A percentile compares a stretch with the other conserved stretches of the same genome.
These are phyloP conservation scores for Malus orientalis DNA, from an alignment of 306 rosid genomes.

Conservation along the genomic window DNA sequence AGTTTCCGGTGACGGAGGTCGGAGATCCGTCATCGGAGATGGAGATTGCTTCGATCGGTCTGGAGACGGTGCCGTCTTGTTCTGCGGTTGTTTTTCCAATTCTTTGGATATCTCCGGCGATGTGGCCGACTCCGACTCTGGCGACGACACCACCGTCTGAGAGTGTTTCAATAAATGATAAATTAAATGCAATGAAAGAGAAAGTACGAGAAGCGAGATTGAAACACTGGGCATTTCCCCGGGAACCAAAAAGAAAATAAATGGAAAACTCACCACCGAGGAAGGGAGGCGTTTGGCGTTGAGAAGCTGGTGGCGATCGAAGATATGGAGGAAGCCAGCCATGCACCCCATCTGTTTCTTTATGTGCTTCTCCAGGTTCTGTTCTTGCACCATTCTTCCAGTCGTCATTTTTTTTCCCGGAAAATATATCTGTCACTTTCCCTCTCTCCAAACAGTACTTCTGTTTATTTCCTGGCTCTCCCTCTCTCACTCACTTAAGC, in stretches of 20 bases:
- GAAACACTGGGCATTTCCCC: background rate
- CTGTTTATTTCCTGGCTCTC: background rate
- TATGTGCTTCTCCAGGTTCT: conserved; percentile 67
- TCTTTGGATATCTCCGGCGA: conserved; percentile 27
- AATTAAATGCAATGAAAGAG: background rate
- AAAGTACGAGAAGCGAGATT: background rate
- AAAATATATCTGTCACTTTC: background rate
- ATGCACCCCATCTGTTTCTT: conserved; percentile 95
- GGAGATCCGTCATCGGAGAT: conserved; percentile 24
- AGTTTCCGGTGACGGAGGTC: conserved; percentile 23
- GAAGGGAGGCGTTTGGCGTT: conserved; percentile 58
- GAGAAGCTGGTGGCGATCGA: conserved; percentile 75
- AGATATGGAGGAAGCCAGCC: conserved; percentile 91
- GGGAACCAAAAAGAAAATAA: background rate
- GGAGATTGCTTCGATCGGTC: conserved; percentile 29
- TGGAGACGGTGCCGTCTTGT: conserved; percentile 37
- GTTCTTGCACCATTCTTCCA: conserved; percentile 46
- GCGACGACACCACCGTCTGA: conserved; percentile 27
- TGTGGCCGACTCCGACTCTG: conserved; percentile 20
- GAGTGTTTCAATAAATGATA: background rate
- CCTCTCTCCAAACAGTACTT: background rate
- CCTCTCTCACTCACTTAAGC: background rate
- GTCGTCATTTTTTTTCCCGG: conserved; percentile 44
- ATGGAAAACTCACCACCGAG: conserved; percentile 29
- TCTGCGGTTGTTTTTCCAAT: conserved; percentile 19